Base-by-base conservation (phyloP, 192 early-diverging fungal genomes). In the Coemansia sp. region DNA sequence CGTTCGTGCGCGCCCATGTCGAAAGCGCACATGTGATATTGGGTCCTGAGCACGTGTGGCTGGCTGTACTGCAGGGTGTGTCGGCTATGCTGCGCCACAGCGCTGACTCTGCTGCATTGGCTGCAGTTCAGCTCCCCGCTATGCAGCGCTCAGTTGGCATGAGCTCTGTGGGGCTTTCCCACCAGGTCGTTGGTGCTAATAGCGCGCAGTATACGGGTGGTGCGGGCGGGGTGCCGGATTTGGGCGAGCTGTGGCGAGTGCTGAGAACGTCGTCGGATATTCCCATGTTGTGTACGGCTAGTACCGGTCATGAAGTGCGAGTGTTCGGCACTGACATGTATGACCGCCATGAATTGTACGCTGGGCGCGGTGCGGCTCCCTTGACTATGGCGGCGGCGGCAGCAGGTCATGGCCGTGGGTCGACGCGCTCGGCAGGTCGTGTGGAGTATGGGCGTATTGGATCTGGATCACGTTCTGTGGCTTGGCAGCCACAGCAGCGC, bases 41-140 rank as follows among this genome's bases (percentile, higher is more conserved):
- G 79, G 79, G 74, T 10, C 64, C 71, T 29, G 79, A 81, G 53
- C 79, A 81, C 61, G 39, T 81, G 10, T 81, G 79, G 79, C 74
- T 81, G 20, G 71, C 71, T 0, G 64, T 81, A 11, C 60, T 81
- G 58, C 79, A 81, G 71, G 69, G 74, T 15, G 52, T 76, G 47
- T 36, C 71, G 3, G 79, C 64, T 0, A 65, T 76, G 65, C 41
- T 81, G 65, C 65, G 78, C 7, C 40, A 49, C 33, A 22, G 41
- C 36, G 31, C 31, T 34, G 57, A 27, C 27, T 9, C 53, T 16
- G 27, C 24, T 16, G 53, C 1, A 24, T 4, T 24, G 11, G 27
- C 53, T 20, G 47, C 47, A 50, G 47, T 16, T n/a, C 47, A 20
- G 47, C 47, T 16, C 8, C 24, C 27, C 27, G 29, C 53, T 0